Evolutionary conservation across 2,329 filamentous ascomycete genomes (phyloP).

Genomic region (Xylariaceae sp.): DNA sequence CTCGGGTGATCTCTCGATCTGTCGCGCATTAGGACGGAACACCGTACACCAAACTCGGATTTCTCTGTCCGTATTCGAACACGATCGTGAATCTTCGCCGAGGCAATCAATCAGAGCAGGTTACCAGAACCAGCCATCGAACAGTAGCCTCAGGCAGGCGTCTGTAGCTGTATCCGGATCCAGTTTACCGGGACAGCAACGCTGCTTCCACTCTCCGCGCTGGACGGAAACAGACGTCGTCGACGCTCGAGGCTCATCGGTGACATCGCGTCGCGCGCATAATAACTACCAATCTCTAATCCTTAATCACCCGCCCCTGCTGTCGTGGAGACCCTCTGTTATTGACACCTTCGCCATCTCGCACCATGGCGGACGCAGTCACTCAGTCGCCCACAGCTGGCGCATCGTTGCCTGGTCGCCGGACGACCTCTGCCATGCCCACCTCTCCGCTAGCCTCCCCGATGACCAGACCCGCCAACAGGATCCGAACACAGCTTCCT

Average conservation of each 20-base stretch:
- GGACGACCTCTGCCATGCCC: slow-evolving; percentile 27
- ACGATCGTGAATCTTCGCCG: not conserved
- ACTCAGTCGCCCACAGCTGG: slow-evolving; percentile 22
- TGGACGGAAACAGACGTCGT: slow-evolving; percentile 1
- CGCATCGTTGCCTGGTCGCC: slow-evolving; percentile 23
- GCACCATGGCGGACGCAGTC: slow-evolving; percentile 27
- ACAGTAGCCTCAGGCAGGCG: not conserved
- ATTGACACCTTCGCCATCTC: not conserved
- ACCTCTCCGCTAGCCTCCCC: slow-evolving; percentile 25
- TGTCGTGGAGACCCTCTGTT: not conserved
- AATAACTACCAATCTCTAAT: not conserved
- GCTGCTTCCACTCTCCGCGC: slow-evolving; percentile 10
- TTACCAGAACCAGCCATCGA: not conserved
- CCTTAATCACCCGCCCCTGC: not conserved
- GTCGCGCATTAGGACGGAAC: not conserved
- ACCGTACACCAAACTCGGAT: not conserved
- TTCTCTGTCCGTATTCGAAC: not conserved
- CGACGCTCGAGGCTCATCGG: slow-evolving; percentile 7
- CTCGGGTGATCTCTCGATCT: not conserved
- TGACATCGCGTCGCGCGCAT: slow-evolving; percentile 1
- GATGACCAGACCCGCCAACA: slow-evolving; percentile 26
- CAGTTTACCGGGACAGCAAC: not conserved
- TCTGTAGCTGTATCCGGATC: not conserved
- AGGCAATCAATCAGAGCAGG: not conserved
- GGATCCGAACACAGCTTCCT: slow-evolving; percentile 41